phyloP scores from a whole-genome alignment of 2,329 filamentous ascomycete genomes.

The Basipetospora chlamydospora region DNA sequence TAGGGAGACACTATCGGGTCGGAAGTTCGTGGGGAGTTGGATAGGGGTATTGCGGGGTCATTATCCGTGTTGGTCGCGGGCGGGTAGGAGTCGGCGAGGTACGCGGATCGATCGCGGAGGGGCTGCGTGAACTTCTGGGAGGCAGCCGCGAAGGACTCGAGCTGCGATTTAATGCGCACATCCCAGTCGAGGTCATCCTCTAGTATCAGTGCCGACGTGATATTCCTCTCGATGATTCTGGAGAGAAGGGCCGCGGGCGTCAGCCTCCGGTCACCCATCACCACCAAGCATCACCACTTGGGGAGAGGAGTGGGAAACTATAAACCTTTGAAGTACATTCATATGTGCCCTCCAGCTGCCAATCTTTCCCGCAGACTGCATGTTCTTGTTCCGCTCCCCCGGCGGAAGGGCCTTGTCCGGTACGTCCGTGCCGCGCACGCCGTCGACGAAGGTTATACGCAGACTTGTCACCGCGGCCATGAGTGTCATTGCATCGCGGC shows the following conservation, averaged over 20 bases:
- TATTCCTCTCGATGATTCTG: constrained; percentile 27
- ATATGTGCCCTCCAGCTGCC: constrained; percentile 24
- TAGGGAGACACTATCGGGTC: constrained; percentile 13
- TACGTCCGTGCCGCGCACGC: constrained; percentile 23
- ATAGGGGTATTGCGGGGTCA: background rate
- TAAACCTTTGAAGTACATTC: constrained; percentile 20
- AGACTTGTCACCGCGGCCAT: constrained; percentile 29
- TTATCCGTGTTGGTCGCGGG: background rate
- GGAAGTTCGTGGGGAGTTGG: background rate
- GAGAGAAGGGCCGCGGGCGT: background rate
- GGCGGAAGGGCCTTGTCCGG: constrained; percentile 20
- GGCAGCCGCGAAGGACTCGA: constrained; percentile 1
- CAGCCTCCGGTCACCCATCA: no score
- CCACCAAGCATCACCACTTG: no score
- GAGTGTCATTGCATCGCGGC: constrained; percentile 32
- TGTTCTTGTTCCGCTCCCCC: background rate
- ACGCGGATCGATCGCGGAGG: background rate
- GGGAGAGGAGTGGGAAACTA: no score
- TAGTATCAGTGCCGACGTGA: constrained; percentile 34
- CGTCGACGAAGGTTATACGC: constrained; percentile 29
- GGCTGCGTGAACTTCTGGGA: background rate
- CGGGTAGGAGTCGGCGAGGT: background rate
- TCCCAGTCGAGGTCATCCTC: constrained; percentile 48
- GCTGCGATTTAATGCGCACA: constrained; percentile 16
- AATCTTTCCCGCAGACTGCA: constrained; percentile 1